Conservation (phyloP, 2,329 filamentous ascomycete genomes). For the Trichoderma semiorbis region DNA sequence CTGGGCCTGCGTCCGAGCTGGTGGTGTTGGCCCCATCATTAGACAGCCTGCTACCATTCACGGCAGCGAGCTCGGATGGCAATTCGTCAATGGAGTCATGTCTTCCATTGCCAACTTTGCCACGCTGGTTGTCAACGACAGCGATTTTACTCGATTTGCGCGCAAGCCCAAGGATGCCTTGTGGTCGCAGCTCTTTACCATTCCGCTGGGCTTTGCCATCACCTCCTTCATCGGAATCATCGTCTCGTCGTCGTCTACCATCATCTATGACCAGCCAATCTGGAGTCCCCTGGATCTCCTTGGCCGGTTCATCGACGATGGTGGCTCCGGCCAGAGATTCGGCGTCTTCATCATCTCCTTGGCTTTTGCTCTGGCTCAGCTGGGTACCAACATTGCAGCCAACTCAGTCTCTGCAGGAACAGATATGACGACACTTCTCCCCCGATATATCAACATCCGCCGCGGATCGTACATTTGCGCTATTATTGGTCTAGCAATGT, state of each 20-base stretch:
- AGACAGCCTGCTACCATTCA: slow-evolving; percentile 59
- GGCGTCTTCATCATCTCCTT: slow-evolving; percentile 71
- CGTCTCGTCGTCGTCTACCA: slow-evolving; percentile 67
- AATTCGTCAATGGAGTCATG: slow-evolving; percentile 83
- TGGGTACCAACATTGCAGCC: slow-evolving; percentile 83
- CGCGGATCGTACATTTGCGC: slow-evolving; percentile 86
- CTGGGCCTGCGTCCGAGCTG: slow-evolving; percentile 78
- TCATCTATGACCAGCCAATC: slow-evolving; percentile 64
- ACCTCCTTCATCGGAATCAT: slow-evolving; percentile 84
- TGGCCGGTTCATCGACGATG: slow-evolving; percentile 64
- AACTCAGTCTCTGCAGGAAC: slow-evolving; percentile 82
- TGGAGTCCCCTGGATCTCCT: slow-evolving; percentile 72
- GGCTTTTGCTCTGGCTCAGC: slow-evolving; percentile 73
- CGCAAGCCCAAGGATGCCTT: slow-evolving; percentile 70
- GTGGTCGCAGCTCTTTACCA: slow-evolving; percentile 75
- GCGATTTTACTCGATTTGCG: slow-evolving; percentile 83
- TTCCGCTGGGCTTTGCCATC: slow-evolving; percentile 67
- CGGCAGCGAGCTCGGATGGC: slow-evolving; percentile 74
- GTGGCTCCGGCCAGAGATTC: slow-evolving; percentile 64
- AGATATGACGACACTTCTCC: slow-evolving; percentile 76
- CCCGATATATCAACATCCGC: slow-evolving; percentile 78
- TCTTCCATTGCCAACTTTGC: slow-evolving; percentile 87
- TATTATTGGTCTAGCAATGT: slow-evolving; percentile 75
- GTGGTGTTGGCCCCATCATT: slow-evolving; percentile 80
- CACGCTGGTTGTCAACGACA: slow-evolving; percentile 77